Evolutionary conservation across 169 alveolate genomes (phyloP).

Genomic region (Besnoitia besnoiti): DNA sequence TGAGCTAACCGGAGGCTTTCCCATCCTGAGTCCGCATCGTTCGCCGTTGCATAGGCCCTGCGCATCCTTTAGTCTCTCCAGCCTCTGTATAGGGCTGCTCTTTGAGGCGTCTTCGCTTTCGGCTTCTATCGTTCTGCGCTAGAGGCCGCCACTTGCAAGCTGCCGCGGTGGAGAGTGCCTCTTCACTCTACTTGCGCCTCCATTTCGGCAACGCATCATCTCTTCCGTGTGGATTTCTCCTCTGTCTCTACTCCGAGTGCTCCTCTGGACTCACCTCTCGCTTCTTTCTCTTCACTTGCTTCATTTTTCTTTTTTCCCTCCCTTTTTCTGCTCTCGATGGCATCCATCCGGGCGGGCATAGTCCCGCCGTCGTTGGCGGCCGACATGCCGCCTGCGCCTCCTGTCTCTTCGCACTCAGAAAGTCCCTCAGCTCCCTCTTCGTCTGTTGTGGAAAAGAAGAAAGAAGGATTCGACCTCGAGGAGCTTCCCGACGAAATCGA

Average conservation of each 20-base stretch:
- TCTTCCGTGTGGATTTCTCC: neutral
- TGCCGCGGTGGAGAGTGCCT: neutral
- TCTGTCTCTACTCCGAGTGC: neutral
- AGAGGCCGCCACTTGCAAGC: too few relatives aligned
- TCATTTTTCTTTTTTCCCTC: neutral
- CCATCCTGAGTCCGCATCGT: neutral
- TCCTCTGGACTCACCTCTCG: neutral
- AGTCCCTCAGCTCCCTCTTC: neutral
- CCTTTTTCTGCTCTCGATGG: neutral
- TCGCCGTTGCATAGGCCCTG: too few relatives aligned
- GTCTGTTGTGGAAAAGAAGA: neutral
- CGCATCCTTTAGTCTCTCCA: neutral
- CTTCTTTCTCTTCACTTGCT: neutral
- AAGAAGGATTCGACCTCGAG: neutral
- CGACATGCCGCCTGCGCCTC: neutral
- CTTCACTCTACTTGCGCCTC: neutral
- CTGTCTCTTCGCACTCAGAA: neutral
- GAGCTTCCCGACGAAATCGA: constrained; percentile 59
- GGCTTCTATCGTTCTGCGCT: too few relatives aligned
- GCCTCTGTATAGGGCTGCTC: too few relatives aligned
- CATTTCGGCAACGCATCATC: neutral
- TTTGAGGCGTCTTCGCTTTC: too few relatives aligned
- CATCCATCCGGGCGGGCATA: neutral
- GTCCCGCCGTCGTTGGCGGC: neutral
- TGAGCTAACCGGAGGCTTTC: too few relatives aligned